Percentiles rank a stretch among this genome's conserved stretches.
phyloP scores from a whole-genome alignment of 2,329 filamentous ascomycete genomes.

The Aspergillus texensis region DNA sequence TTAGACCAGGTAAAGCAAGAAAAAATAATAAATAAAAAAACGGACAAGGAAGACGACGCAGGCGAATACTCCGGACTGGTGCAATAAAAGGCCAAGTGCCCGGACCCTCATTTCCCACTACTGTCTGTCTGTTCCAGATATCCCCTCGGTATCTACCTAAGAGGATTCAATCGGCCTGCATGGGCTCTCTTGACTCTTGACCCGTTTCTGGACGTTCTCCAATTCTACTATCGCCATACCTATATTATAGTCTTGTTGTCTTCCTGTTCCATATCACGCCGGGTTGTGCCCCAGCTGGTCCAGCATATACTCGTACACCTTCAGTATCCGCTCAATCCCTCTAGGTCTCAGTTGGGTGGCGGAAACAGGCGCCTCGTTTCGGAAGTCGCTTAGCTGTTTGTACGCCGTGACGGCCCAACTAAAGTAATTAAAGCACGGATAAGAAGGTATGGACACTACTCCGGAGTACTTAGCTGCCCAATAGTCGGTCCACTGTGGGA shows the following conservation, averaged over 20 bases:
- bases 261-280: background rate
- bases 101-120: background rate
- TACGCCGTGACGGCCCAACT: slow-evolving; percentile 4
- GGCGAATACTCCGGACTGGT: background rate
- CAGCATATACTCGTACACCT: slow-evolving; percentile 1
- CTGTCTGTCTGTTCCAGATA: slow-evolving; percentile 2
- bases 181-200: background rate
- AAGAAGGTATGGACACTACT: background rate
- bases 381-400: slow-evolving; percentile 5
- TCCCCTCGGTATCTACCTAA: background rate
- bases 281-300: background rate
- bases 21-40: slow-evolving; percentile 2
- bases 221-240: background rate
- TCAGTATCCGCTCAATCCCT: background rate
- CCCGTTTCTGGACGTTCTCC: background rate
- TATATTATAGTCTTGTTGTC: background rate
- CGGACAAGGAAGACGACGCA: background rate
- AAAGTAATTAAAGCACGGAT: background rate
- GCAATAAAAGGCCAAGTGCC: background rate
- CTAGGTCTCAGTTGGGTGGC: slow-evolving; percentile 8
- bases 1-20: background rate
- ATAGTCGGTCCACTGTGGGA: background rate
- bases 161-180: background rate
- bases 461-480: background rate
- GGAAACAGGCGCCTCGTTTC: slow-evolving; percentile 10